Evolutionary conservation across 257 asterid genomes (phyloP).

Genomic region (Jacaranda mimosifolia): DNA sequence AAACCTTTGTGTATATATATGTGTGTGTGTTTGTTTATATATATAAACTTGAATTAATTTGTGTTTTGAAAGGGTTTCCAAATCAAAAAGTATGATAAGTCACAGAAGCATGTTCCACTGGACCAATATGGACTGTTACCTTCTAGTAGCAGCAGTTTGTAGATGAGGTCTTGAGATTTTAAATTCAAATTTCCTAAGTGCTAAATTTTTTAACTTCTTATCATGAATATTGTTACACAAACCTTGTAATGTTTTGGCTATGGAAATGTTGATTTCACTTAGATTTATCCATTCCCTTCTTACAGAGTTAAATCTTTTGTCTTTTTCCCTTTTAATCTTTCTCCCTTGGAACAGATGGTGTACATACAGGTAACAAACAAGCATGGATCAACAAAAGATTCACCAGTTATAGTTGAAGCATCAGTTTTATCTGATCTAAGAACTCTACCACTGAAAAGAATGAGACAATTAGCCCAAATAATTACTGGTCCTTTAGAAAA

Average conservation of each 20-base stretch:
- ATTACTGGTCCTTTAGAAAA: slow-evolving; percentile 53
- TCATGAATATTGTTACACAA: background rate
- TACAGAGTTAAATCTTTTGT: background rate
- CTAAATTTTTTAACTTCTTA: background rate
- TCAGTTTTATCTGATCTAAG: slow-evolving; percentile 54
- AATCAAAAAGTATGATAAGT: background rate
- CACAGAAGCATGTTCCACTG: background rate
- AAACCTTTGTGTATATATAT: too few species aligned
- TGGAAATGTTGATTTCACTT: slow-evolving; percentile 4
- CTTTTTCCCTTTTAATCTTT: background rate
- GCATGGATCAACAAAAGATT: slow-evolving; percentile 73
- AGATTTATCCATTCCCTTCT: background rate
- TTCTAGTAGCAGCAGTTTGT: background rate
- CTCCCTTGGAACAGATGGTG: slow-evolving; percentile 46
- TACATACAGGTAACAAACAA: slow-evolving; percentile 57
- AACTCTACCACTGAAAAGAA: slow-evolving; percentile 51
- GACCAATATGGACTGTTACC: background rate
- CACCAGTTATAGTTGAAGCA: slow-evolving; percentile 66
- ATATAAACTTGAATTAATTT: background rate
- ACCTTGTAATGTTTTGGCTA: background rate
- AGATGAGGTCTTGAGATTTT: background rate
- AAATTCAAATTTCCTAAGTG: background rate
- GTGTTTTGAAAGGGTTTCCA: background rate
- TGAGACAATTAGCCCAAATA: slow-evolving; percentile 60
- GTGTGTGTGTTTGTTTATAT: too few species aligned